Evolutionary conservation across 495 filamentous ascomycete species (phyloP).

Genomic region (Schizothecium vesticola): DNA sequence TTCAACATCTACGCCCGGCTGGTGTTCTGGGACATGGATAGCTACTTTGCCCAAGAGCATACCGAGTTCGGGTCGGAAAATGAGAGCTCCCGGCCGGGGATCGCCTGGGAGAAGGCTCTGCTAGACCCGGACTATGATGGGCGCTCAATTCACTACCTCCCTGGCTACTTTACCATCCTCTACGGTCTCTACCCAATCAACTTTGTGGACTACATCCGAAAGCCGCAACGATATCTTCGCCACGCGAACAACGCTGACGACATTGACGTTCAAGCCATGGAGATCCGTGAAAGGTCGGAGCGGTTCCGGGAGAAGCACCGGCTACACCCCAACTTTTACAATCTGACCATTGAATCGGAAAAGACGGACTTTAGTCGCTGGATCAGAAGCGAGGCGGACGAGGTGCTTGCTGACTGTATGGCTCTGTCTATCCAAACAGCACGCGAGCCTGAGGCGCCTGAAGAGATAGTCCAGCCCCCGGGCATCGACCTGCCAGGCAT

Average conservation of each 20-base stretch:
- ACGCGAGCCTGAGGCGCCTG: slow-evolving; percentile 1
- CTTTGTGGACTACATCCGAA: slow-evolving; percentile 69
- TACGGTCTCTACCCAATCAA: slow-evolving; percentile 79
- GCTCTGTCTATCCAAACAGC: slow-evolving; percentile 36
- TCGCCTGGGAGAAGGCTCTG: slow-evolving; percentile 55
- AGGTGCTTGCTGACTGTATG: slow-evolving; percentile 66
- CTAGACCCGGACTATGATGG: slow-evolving; percentile 53
- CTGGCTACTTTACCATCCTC: slow-evolving; percentile 71
- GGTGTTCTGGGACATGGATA: slow-evolving; percentile 64
- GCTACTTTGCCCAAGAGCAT: slow-evolving; percentile 28
- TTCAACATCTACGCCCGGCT: slow-evolving; percentile 72
- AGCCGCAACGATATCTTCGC: slow-evolving; percentile 64
- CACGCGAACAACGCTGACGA: slow-evolving; percentile 59
- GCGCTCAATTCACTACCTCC: slow-evolving; percentile 60
- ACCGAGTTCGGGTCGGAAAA: slow-evolving; percentile 27
- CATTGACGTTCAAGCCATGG: slow-evolving; percentile 63
- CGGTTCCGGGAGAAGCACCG: slow-evolving; percentile 60
- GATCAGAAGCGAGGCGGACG: slow-evolving; percentile 65
- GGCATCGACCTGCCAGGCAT: neutral
- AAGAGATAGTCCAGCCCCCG: slow-evolving; percentile 3
- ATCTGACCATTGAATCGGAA: slow-evolving; percentile 63
- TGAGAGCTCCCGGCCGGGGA: slow-evolving; percentile 20
- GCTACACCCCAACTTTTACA: slow-evolving; percentile 70
- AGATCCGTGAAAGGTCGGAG: slow-evolving; percentile 64
- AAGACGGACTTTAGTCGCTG: slow-evolving; percentile 63